Percentiles rank a stretch among this genome's conserved stretches.
These are phyloP conservation scores for Bretziella fagacearum DNA, from an alignment of 2,329 filamentous ascomycete genomes.

Conservation along the genomic window DNA sequence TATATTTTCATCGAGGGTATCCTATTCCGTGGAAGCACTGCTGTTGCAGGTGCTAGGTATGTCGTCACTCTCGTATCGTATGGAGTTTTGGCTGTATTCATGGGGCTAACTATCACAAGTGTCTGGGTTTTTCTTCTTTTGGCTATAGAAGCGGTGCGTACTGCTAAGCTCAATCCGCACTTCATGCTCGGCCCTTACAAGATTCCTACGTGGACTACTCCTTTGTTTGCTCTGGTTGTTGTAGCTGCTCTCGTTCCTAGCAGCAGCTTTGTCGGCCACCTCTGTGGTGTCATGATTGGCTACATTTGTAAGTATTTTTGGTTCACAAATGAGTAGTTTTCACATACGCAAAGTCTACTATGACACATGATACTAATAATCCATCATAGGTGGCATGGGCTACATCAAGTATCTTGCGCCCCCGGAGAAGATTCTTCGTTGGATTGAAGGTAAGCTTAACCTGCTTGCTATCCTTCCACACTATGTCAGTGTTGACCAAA, in stretches of 20 bases:
- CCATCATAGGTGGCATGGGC: constrained; percentile 53
- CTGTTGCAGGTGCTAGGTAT: constrained; percentile 70
- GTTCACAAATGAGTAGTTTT: not conserved
- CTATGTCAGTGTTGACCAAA: constrained; percentile 89
- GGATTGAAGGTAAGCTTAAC: constrained; percentile 77
- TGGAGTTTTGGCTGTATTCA: not conserved
- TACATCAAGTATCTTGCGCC: constrained; percentile 82
- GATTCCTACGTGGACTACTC: constrained; percentile 85
- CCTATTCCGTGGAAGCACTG: constrained; percentile 52
- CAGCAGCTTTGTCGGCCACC: constrained; percentile 71
- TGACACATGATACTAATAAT: constrained; percentile 1
- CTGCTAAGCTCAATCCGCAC: constrained; percentile 63
- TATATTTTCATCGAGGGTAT: constrained; percentile 67
- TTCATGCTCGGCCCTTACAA: constrained; percentile 45
- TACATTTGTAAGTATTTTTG: constrained; percentile 57
- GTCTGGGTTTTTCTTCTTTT: constrained; percentile 87
- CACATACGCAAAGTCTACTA: not conserved
- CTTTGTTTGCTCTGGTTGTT: constrained; percentile 58
- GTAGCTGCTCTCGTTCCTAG: constrained; percentile 62
- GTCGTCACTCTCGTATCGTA: constrained; percentile 16
- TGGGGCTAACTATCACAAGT: constrained; percentile 28
- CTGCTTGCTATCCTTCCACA: constrained; percentile 70
- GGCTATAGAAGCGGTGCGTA: constrained; percentile 70
- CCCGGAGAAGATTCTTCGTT: constrained; percentile 72
- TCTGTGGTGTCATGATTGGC: constrained; percentile 68